phyloP scores from a whole-genome alignment of 2,329 filamentous ascomycete species.

The Sporothrix curviconia region DNA sequence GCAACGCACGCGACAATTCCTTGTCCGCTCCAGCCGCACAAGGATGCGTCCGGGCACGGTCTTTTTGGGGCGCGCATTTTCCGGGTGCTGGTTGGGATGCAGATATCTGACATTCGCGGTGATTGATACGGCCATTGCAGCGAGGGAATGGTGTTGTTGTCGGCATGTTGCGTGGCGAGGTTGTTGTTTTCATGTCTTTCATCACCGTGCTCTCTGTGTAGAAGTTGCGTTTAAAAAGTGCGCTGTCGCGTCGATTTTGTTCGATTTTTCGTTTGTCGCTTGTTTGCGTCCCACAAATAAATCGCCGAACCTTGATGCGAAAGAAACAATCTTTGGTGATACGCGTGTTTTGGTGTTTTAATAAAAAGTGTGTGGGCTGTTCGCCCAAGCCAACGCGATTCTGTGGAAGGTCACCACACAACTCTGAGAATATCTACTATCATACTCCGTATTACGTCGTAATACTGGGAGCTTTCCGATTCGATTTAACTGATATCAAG shows the following conservation, averaged over 20 bases:
- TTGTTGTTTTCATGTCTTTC: too few species aligned
- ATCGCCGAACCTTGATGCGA: too few species aligned
- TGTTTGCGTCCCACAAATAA: too few species aligned
- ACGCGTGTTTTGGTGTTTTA: slow-evolving; percentile 10
- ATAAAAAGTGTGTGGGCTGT: slow-evolving; percentile 13
- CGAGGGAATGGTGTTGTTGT: neutral
- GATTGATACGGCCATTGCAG: slow-evolving; percentile 52
- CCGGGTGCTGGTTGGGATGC: slow-evolving; percentile 46
- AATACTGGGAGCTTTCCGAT: too few species aligned
- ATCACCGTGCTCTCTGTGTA: too few species aligned
- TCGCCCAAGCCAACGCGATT: slow-evolving; percentile 19
- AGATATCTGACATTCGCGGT: slow-evolving; percentile 57
- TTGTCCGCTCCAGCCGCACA: slow-evolving; percentile 56
- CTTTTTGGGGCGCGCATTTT: slow-evolving; percentile 49
- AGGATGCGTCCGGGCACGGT: slow-evolving; percentile 52
- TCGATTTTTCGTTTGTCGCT: too few species aligned
- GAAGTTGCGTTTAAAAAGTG: too few species aligned
- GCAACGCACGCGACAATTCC: slow-evolving; percentile 97
- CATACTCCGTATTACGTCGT: too few species aligned
- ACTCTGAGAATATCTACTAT: too few species aligned
- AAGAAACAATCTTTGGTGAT: neutral
- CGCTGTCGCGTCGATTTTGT: too few species aligned
- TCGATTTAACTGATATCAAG: too few species aligned
- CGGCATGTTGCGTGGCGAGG: neutral
- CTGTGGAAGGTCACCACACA: neutral